phyloP scores from a whole-genome alignment of 108 stramenopile species.

The Nannochloropsis gaditana region DNA sequence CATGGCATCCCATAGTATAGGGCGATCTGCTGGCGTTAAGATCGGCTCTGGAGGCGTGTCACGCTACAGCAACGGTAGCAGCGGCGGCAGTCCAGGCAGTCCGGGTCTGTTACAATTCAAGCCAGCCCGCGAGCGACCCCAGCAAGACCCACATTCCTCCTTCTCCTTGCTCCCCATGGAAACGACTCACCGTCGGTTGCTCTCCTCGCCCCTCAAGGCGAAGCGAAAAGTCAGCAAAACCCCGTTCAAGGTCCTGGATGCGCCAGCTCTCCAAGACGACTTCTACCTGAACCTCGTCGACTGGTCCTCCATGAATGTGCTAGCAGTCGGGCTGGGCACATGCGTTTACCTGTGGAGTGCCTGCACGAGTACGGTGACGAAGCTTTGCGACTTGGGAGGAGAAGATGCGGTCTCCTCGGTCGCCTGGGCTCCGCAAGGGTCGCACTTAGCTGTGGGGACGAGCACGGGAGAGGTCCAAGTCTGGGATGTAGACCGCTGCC shows the following conservation, averaged over 20 bases:
- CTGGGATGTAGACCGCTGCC: slow-evolving; percentile 74
- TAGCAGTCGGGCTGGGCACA: slow-evolving; percentile 90
- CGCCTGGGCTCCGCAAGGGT: slow-evolving; percentile 82
- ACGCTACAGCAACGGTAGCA: slow-evolving; percentile 22
- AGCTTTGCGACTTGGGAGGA: slow-evolving; percentile 57
- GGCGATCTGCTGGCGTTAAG: background rate
- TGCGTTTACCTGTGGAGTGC: slow-evolving; percentile 92
- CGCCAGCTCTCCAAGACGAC: slow-evolving; percentile 94
- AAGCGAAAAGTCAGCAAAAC: slow-evolving; percentile 66
- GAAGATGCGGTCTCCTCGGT: slow-evolving; percentile 71
- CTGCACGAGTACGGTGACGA: slow-evolving; percentile 78
- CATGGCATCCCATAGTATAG: background rate
- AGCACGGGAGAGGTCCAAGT: slow-evolving; percentile 77
- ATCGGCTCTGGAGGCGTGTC: background rate
- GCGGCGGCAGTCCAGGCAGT: background rate
- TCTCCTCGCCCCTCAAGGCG: slow-evolving; percentile 44
- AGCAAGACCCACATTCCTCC: slow-evolving; percentile 20
- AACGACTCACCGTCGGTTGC: slow-evolving; percentile 36
- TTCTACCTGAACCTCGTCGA: slow-evolving; percentile 97
- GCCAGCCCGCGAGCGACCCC: slow-evolving; percentile 17
- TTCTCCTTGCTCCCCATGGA: slow-evolving; percentile 31
- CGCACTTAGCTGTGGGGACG: slow-evolving; percentile 84
- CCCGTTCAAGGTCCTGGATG: slow-evolving; percentile 97
- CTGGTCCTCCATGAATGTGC: slow-evolving; percentile 87
- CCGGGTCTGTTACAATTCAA: slow-evolving; percentile 29